Evolutionary conservation across 2,329 filamentous ascomycete species (phyloP), one percentile per base, ranked within the genome.

Genomic region (Aspergillus ochraceus): DNA sequence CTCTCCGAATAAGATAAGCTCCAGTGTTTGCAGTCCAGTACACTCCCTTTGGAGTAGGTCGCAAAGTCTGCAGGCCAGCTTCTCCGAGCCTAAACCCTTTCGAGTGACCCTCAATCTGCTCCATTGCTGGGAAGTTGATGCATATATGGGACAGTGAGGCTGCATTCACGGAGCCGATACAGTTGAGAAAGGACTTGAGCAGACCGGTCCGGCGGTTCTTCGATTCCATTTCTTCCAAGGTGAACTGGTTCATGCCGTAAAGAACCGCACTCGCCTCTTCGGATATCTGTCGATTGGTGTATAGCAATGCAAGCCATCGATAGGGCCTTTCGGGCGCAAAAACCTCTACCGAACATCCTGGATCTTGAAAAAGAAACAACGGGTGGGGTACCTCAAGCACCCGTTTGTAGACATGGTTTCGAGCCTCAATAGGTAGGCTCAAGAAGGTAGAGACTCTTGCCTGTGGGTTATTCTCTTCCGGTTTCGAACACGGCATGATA

Each of bases 291-390:
- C 53, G 53, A 30, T 59, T 54, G 49, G 51, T 49, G 46, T 57
- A 61, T 36, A 57, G 24, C 45, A 59, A 42, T 22, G 50, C 45
- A 29, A 59, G 53, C 56, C 56, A 61, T 42, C 24, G n/a, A 17
- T 1, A 3, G 24, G 53, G 60, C 19, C 29, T 61, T 52, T 53
- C 56, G 12, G 60, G 56, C 2, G 20, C 46, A 24, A 61, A 61
- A 3, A n/a, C 17, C 14, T 49, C 59, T 17, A 59, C 4, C 36
- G n/a, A 46, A 29, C 22, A 54, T 17, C 53, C 53, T 3, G 60
- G 54, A 9, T 59, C 60, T n/a, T 61, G 45, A 12, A 61, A 61
- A 19, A 61, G 26, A n/a, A 36, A 55, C 12, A 59, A 19, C 51
- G 46, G 50, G n/a, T 59, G 51, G n/a, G 54, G 46, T 20, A 61